Base-by-base conservation (phyloP, 768 basidiomycete genomes). In the Pholiota molesta region DNA sequence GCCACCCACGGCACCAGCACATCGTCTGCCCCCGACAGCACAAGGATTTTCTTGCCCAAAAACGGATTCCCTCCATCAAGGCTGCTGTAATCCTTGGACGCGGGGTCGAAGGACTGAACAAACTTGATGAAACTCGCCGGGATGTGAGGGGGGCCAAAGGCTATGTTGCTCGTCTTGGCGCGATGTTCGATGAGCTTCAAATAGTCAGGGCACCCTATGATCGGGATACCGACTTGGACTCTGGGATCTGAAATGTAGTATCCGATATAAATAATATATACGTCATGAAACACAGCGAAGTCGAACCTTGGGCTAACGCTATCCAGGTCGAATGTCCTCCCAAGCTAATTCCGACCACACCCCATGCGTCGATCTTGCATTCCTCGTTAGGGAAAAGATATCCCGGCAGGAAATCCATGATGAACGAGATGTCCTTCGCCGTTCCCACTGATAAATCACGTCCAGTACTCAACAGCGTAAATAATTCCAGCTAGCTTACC, bases 291-390 rank as follows among this genome's bases (percentile, higher is more conserved):
- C 7, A 14, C 31, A 47, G 21, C 1, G 29, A 16, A 23, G 6
- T 53, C 71, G 16, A 70, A 78, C 83, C 82, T 64, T 78, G 76
- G 21, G 82, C 69, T 37, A 93, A 81, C 1, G 81, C 77, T 31
- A 90, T 80, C 94, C 94, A 96, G 0, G 91, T 81, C 0, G 92
- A 82, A 71, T 97, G 94, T 0, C 94, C 94, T 0, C 94, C 95
- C 0, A 97, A 83, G 62, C 90, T 92, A 66, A 90, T 80, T 0
- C 95, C 95, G 0, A 85, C 82, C 3, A 90, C 79, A 11, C 86
- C 86, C 88, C 90, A 97, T 59, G 85, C 81, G 6, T 75, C 79
- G 39, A 96, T 81, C 14, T 68, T 71, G 28, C 84, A 79, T 65
- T 93, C 87, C 11, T 77, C 86, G 13, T 75, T 65, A 0, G 94